These are phyloP conservation scores for Hemileccinum rubropunctum DNA, from an alignment of 768 basidiomycete genomes.

Conservation along the genomic window DNA sequence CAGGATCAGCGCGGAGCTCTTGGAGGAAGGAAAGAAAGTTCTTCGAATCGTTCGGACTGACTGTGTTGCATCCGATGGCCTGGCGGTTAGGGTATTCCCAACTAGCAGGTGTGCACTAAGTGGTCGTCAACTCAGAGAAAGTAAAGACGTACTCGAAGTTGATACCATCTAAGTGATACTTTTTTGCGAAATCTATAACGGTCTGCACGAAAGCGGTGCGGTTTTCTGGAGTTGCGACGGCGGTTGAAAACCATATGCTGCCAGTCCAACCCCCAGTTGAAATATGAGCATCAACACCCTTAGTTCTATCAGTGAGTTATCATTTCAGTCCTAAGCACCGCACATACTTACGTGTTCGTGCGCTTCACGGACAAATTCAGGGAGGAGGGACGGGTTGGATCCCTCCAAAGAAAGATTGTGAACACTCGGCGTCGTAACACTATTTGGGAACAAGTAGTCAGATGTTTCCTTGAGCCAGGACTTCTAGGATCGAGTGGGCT, in stretches of 20 bases:
- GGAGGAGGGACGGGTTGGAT: constrained; percentile 52
- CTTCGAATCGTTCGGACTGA: constrained; percentile 54
- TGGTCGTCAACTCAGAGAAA: background rate
- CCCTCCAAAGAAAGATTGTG: constrained; percentile 27
- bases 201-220: constrained; percentile 66
- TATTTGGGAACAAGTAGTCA: constrained; percentile 7
- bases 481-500: constrained; percentile 12
- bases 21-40: constrained; percentile 80
- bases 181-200: constrained; percentile 42
- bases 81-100: constrained; percentile 81
- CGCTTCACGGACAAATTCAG: constrained; percentile 52
- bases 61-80: constrained; percentile 70
- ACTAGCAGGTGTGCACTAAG: constrained; percentile 37
- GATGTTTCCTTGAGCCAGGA: background rate
- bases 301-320: background rate
- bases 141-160: constrained; percentile 29
- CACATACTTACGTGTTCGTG: constrained; percentile 28
- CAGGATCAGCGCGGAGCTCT: constrained; percentile 55
- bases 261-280: constrained; percentile 75
- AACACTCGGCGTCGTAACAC: constrained; percentile 32
- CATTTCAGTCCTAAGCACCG: background rate
- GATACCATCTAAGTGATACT: constrained; percentile 58
- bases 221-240: constrained; percentile 53
- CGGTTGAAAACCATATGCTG: constrained; percentile 57
- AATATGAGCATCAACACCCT: constrained; percentile 56